Base-by-base conservation (phyloP, 495 filamentous ascomycete genomes). In the Penicillium goetzii region DNA sequence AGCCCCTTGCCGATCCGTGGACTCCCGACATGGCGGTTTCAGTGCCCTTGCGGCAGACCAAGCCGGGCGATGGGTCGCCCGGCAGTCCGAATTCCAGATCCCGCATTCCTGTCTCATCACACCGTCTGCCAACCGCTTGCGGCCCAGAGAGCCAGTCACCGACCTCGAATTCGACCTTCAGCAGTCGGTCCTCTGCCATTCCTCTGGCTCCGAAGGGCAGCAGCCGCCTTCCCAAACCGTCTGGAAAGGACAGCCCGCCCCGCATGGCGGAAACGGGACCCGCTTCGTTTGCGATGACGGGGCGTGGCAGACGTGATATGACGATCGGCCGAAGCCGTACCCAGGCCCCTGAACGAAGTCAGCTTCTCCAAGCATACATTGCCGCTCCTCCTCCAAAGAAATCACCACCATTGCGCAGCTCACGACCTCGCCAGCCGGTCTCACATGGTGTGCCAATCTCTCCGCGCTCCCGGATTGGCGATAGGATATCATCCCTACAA, bases 371-470 rank as follows among this genome's bases (percentile, higher is more conserved):
- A 57, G 89, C 87, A n/a, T 88, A 88, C 76, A 88, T 92, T 63
- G 82, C 85, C 56, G 81, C 83, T 19, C 85, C 88, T 12, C 80
- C 76, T 33, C 83, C 83, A 7, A 86, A 87, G 58, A 84, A 84
- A 59, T 91, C 89, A 5, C 93, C 93, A 0, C 89, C 87, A 14
- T 78, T 97, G 23, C 85, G 93, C 60, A 93, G 92, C 65, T 96
- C 93, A 11, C 83, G 91, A 43, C 90, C 91, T 21, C 82, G 93
- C 32, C 89, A 91, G 72, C 89, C 90, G 11, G 88, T 96, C 33
- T 92, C 92, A 33, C 81, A 85, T 45, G 90, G 90, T n/a, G 80
- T 83, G 11, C 87, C 89, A 2, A 79, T 85, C 50, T 84, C 85
- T 25, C 89, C 89, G 10, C 86, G 88, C 62, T 84, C 87, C 60